phyloP scores from a whole-genome alignment of 2,329 filamentous ascomycete species.

The Didymella sp. region DNA sequence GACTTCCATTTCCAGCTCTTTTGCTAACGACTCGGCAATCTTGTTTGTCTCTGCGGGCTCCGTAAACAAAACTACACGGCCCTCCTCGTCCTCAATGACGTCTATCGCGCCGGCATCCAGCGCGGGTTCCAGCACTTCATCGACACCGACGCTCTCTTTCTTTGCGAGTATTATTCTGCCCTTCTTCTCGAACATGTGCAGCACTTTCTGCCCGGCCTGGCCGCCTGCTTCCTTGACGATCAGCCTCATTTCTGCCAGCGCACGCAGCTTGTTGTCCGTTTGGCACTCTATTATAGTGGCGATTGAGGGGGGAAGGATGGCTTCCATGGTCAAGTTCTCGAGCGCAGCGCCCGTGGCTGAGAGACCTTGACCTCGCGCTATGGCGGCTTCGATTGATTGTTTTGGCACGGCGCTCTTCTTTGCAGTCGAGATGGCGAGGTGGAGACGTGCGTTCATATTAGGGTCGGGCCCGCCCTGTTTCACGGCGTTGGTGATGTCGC shows the following conservation, averaged over 20 bases:
- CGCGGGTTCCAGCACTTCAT: constrained; percentile 79
- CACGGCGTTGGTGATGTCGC: constrained; percentile 76
- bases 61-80: constrained; percentile 73
- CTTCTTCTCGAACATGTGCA: constrained; percentile 83
- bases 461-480: constrained; percentile 79
- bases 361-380: constrained; percentile 86
- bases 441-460: constrained; percentile 76
- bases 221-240: constrained; percentile 76
- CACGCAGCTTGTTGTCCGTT: constrained; percentile 79
- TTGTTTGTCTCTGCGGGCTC: constrained; percentile 69
- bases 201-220: constrained; percentile 69
- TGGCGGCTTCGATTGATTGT: constrained; percentile 79
- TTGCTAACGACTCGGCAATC: constrained; percentile 69
- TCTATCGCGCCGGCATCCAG: constrained; percentile 85
- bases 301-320: constrained; percentile 74
- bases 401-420: constrained; percentile 90
- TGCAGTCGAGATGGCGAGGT: constrained; percentile 73
- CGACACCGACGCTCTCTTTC: constrained; percentile 62
- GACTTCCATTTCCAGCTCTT: constrained; percentile 70
- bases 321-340: constrained; percentile 80
- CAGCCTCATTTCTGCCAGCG: constrained; percentile 74
- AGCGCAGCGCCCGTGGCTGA: constrained; percentile 76
- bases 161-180: constrained; percentile 75
- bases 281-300: constrained; percentile 85
- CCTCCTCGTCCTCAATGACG: constrained; percentile 71